These are phyloP conservation scores for Gloeophyllum trabeum DNA, from an alignment of 768 basidiomycete species.

Conservation along the genomic window DNA sequence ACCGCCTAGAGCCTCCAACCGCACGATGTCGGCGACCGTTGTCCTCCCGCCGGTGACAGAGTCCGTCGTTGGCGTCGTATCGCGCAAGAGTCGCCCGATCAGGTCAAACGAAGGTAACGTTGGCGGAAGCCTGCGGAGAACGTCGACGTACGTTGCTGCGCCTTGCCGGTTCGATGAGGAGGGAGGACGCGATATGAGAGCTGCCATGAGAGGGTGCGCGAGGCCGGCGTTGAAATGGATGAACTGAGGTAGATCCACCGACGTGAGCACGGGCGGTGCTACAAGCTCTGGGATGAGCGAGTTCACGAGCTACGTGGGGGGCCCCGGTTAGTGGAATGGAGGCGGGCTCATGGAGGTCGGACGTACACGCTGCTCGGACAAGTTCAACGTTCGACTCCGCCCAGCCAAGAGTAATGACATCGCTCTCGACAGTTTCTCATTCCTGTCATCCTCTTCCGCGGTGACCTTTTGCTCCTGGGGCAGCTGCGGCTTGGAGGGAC, in stretches of 20 bases:
- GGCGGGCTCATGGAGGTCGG: conserved; percentile 4
- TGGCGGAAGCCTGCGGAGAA: conserved; percentile 56
- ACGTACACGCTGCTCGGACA: conserved; percentile 66
- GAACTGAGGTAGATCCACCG: conserved; percentile 55
- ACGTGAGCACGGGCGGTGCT: conserved; percentile 44
- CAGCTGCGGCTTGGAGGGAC: too few relatives aligned
- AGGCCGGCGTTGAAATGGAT: conserved; percentile 59
- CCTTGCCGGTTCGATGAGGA: conserved; percentile 17
- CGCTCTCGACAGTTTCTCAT: conserved; percentile 46
- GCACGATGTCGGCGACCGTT: conserved; percentile 54
- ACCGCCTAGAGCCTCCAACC: conserved; percentile 52
- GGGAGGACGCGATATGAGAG: conserved; percentile 34
- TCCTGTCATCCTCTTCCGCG: conserved; percentile 42
- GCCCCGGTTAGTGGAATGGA: too few relatives aligned
- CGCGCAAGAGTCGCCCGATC: conserved; percentile 55
- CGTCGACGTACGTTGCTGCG: conserved; percentile 46
- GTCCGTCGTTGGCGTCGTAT: conserved; percentile 37
- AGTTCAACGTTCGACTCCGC: conserved; percentile 59
- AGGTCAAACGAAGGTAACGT: conserved; percentile 67
- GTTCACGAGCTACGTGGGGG: conserved; percentile 15
- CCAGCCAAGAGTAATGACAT: conserved; percentile 61
- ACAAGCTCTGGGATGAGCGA: conserved; percentile 35
- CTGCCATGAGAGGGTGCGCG: conserved; percentile 55
- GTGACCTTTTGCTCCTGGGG: conserved; percentile 17
- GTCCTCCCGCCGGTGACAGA: conserved; percentile 31